Evolutionary conservation across 345 rosid species (phyloP).

Genomic region (Conringia planisiliqua): DNA sequence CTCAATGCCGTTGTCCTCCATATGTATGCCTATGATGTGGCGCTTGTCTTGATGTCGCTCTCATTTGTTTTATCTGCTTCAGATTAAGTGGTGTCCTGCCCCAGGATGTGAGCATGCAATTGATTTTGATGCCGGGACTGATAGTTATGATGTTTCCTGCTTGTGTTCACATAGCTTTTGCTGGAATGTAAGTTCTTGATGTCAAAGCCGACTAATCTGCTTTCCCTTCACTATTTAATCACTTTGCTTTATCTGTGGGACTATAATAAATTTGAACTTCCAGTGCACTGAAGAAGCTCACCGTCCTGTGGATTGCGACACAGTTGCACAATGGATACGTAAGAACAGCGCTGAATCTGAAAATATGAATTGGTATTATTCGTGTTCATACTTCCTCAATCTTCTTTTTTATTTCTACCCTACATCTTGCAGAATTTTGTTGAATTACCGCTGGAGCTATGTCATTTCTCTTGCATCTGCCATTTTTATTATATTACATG

Average conservation of each 20-base stretch:
- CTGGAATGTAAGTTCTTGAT: conserved; percentile 37
- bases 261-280: conserved; percentile 9
- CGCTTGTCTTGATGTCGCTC: neutral
- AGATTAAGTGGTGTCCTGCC: conserved; percentile 99
- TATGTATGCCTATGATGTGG: neutral
- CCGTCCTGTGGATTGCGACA: conserved; percentile 35
- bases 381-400: neutral
- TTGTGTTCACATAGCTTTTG: conserved; percentile 35
- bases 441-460: neutral
- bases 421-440: neutral
- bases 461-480: conserved; percentile 2
- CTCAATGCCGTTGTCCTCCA: neutral
- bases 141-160: conserved; percentile 34
- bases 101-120: conserved; percentile 91
- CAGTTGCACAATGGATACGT: conserved; percentile 31
- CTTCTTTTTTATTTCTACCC: neutral
- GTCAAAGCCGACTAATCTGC: neutral
- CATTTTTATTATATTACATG: neutral
- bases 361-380: conserved; percentile 35
- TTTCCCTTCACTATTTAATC: neutral
- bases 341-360: conserved; percentile 37
- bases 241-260: neutral
- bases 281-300: conserved; percentile 40
- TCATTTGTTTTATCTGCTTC: neutral
- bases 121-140: conserved; percentile 26